These are phyloP conservation scores for Aspergillus aculeatus DNA, from an alignment of 2,329 filamentous ascomycete species.

Conservation along the genomic window DNA sequence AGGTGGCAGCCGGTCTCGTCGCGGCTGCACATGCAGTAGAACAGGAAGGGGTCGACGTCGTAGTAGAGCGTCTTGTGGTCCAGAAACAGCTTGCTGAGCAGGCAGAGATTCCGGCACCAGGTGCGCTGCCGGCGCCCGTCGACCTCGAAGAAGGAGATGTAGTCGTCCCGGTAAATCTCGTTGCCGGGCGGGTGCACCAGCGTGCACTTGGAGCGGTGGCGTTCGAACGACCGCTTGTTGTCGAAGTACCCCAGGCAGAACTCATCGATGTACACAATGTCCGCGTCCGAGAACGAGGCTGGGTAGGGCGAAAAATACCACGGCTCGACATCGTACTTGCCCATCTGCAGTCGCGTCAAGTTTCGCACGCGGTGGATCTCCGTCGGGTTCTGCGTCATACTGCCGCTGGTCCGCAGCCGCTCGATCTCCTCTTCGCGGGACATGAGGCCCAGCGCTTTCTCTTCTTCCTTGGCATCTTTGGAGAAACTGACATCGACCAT, in stretches of 20 bases:
- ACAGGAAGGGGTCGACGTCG: conserved; percentile 93
- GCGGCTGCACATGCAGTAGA: conserved; percentile 95
- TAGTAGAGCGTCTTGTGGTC: conserved; percentile 98
- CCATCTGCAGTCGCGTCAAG: conserved; percentile 91
- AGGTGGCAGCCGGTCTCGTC: conserved; percentile 92
- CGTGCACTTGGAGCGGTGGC: conserved; percentile 87
- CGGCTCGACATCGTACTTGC: conserved; percentile 84
- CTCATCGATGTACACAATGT: conserved; percentile 94
- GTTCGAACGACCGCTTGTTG: conserved; percentile 74
- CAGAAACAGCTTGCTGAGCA: conserved; percentile 94
- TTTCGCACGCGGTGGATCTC: conserved; percentile 96
- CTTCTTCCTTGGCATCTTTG: conserved; percentile 39
- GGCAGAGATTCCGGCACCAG: conserved; percentile 97
- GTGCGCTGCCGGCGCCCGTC: conserved; percentile 95
- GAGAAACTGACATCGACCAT: conserved; percentile 41
- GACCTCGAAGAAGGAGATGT: conserved; percentile 94
- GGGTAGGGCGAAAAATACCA: conserved; percentile 99
- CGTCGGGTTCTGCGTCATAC: conserved; percentile 98
- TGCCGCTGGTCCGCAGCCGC: conserved; percentile 88
- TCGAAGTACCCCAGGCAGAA: conserved; percentile 93
- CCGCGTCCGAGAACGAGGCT: conserved; percentile 79
- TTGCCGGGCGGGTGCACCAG: conserved; percentile 92
- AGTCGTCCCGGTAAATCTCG: conserved; percentile 91
- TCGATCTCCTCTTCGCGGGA: conserved; percentile 88
- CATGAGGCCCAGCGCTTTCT: conserved; percentile 42